Conservation (phyloP, 441 rosid genomes). For the Populus hybrid region DNA sequence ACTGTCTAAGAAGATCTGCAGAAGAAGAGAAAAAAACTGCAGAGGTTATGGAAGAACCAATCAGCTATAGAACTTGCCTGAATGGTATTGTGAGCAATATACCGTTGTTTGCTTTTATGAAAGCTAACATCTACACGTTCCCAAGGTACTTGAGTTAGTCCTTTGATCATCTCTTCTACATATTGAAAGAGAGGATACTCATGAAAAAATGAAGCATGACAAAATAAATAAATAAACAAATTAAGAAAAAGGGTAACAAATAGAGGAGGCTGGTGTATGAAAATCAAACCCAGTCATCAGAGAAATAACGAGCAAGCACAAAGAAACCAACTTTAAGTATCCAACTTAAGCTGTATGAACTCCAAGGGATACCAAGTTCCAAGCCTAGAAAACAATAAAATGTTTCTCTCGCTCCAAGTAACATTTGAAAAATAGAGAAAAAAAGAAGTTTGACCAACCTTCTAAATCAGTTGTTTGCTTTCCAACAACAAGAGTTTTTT, state of each 20-base stretch:
- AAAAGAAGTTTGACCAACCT: conserved; percentile 45
- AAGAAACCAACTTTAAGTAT: neutral
- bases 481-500: conserved; percentile 29
- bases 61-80: conserved; percentile 55
- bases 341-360: neutral
- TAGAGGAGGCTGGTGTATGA: neutral
- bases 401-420: neutral
- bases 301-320: neutral
- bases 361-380: neutral
- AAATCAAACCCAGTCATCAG: neutral
- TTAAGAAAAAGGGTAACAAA: neutral
- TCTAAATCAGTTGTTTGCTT: conserved; percentile 53
- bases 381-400: neutral
- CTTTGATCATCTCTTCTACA: conserved; percentile 83
- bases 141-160: conserved; percentile 80
- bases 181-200: conserved; percentile 9
- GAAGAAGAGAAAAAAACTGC: neutral
- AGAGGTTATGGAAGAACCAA: conserved; percentile 4
- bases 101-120: conserved; percentile 74
- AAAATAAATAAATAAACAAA: neutral
- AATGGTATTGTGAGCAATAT: conserved; percentile 78
- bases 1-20: neutral
- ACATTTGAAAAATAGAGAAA: neutral
- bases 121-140: conserved; percentile 94
- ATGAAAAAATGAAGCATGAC: neutral